Percentiles rank a stretch among this genome's conserved stretches.
Conservation (phyloP, 345 rosid genomes). For the Camelina neglecta region DNA sequence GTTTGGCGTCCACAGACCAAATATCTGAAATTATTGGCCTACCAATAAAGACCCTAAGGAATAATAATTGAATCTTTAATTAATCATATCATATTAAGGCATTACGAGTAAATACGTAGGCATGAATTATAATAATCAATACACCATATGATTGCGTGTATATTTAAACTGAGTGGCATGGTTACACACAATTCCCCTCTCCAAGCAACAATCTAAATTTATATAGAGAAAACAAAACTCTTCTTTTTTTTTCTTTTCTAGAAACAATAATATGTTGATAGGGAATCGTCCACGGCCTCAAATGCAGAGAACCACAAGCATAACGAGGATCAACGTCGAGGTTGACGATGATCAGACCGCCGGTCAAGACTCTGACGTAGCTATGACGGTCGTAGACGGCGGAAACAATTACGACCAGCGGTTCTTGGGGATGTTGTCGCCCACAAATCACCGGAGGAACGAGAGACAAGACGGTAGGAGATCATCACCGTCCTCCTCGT, state of each 20-base stretch:
- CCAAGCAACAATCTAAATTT: slow-evolving; percentile 35
- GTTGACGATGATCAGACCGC: slow-evolving; percentile 15
- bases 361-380: slow-evolving; percentile 29
- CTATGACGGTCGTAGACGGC: slow-evolving; percentile 19
- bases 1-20: slow-evolving; percentile 38
- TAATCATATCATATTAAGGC: slow-evolving; percentile 3
- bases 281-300: slow-evolving; percentile 34
- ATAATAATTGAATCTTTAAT: slow-evolving; percentile 34
- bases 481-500: slow-evolving; percentile 4
- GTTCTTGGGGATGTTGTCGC: slow-evolving; percentile 58
- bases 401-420: slow-evolving; percentile 38
- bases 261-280: slow-evolving; percentile 31
- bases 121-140: slow-evolving; percentile 21
- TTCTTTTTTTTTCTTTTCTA: not conserved
- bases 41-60: slow-evolving; percentile 39
- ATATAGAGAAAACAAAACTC: not conserved
- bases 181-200: slow-evolving; percentile 38
- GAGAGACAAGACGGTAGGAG: slow-evolving; percentile 20
- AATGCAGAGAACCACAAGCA: slow-evolving; percentile 45
- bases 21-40: slow-evolving; percentile 45
- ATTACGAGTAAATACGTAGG: not conserved
- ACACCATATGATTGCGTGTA: slow-evolving; percentile 31
- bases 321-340: slow-evolving; percentile 24
- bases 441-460: slow-evolving; percentile 40
- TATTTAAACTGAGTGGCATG: slow-evolving; percentile 35